These are phyloP conservation scores for Colletotrichum orbiculare DNA, from an alignment of 2,329 filamentous ascomycete species.

Conservation along the genomic window DNA sequence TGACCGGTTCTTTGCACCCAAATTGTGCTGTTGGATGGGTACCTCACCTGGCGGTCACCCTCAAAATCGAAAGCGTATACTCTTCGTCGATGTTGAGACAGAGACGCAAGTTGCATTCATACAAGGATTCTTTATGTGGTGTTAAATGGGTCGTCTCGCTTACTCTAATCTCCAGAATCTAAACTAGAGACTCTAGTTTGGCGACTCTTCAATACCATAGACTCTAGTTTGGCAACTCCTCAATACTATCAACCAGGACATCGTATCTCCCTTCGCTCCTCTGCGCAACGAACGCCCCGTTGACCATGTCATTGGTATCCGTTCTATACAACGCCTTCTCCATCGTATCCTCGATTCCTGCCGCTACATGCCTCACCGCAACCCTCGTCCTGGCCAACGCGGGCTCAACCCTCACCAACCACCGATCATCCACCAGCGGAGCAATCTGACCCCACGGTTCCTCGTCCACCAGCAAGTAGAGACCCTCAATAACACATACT, in stretches of 20 bases:
- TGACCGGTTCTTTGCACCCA: too few relatives aligned
- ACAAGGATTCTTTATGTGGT: too few relatives aligned
- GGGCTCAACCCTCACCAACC: slow-evolving; percentile 43
- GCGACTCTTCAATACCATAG: too few relatives aligned
- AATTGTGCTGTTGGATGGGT: too few relatives aligned
- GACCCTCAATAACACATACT: slow-evolving; percentile 57
- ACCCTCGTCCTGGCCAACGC: slow-evolving; percentile 41
- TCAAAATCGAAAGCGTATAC: too few relatives aligned
- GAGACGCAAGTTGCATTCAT: too few relatives aligned
- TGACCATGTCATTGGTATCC: slow-evolving; percentile 45
- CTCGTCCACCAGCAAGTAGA: slow-evolving; percentile 59
- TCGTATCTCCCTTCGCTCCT: slow-evolving; percentile 42
- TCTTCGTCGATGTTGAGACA: too few relatives aligned
- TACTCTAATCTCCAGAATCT: too few relatives aligned
- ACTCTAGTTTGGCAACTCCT: slow-evolving; percentile 34
- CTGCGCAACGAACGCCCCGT: slow-evolving; percentile 38
- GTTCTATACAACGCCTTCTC: slow-evolving; percentile 41
- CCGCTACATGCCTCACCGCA: slow-evolving; percentile 40
- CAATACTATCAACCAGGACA: slow-evolving; percentile 42
- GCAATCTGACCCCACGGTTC: slow-evolving; percentile 57
- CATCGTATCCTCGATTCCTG: slow-evolving; percentile 42
- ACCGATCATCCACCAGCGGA: slow-evolving; percentile 57
- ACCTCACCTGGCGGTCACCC: too few relatives aligned
- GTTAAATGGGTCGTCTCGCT: too few relatives aligned
- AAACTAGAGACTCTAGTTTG: too few relatives aligned